Evolutionary conservation across 169 alveolate species (phyloP).

Genomic region (Plasmodium gaboni): DNA sequence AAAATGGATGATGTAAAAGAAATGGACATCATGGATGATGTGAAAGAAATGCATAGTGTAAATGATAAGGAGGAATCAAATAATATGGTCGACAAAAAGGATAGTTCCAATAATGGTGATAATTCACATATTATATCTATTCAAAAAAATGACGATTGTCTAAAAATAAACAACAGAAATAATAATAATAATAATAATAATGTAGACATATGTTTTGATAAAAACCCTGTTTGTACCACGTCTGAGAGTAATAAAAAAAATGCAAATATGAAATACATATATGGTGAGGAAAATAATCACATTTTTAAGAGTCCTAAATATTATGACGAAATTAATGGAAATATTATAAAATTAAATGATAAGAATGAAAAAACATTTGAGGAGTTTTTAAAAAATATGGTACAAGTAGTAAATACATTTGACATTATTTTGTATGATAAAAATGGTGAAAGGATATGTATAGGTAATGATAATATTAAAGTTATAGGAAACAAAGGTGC

Average conservation of each 20-base stretch:
- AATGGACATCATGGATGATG: too few species aligned
- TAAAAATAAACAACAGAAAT: neutral
- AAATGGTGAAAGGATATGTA: conserved; percentile 64
- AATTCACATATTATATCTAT: conserved; percentile 7
- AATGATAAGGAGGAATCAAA: neutral
- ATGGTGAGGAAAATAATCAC: conserved; percentile 9
- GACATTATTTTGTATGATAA: conserved; percentile 39
- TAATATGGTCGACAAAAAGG: neutral
- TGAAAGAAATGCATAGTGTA: too few species aligned
- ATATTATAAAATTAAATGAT: conserved; percentile 25
- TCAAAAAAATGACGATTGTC: neutral
- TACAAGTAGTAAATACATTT: conserved; percentile 36
- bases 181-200: neutral
- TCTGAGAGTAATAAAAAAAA: too few species aligned
- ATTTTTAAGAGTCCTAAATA: conserved; percentile 11
- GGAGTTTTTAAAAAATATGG: conserved; percentile 10
- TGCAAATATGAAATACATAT: neutral
- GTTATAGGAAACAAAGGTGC: conserved; percentile 74
- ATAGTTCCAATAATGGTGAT: neutral
- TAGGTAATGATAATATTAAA: conserved; percentile 68
- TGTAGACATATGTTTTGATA: neutral
- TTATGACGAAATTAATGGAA: conserved; percentile 25
- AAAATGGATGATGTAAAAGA: too few species aligned
- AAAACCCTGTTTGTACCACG: too few species aligned
- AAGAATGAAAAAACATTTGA: conserved; percentile 28